Base-by-base conservation (phyloP, 2,329 filamentous ascomycete species). In the Decorospora gaudefroyi region DNA sequence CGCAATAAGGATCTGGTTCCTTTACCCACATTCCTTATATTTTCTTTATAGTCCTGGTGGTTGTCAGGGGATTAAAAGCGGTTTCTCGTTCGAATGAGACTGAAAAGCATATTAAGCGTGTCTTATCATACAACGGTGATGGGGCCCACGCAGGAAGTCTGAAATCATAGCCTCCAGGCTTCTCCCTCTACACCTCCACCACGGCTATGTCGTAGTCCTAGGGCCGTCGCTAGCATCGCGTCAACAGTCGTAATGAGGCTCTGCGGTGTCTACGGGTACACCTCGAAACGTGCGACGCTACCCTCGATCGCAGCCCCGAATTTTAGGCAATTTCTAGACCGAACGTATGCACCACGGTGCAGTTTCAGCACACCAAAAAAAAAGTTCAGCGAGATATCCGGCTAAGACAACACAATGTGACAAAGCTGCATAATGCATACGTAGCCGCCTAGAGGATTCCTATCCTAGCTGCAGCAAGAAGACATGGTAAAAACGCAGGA, bases 321-420 rank as follows among this genome's bases (percentile, higher is more conserved):
- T 15, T 13, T n/a, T 21, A 15, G 22, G 22, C 18, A 33, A 15
- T 43, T 22, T 36, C n/a, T n/a, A 11, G 19, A 42, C 15, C 16
- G 21, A 15, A 22, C 32, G 15, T 19, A 32, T 42, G 39, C 44
- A 37, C 38, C 13, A 43, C 22, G 30, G 29, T 26, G 25, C 33
- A 27, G 6, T 33, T 30, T 32, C 18, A 30, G 37, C 37, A 45
- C 46, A 34, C 31, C 9, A 22, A 32, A 30, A 37, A 33, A 32
- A 27, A n/a, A n/a, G n/a, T 39, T 37, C 46, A 49, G 49, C 31
- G 41, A 28, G n/a, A 17, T 10, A 23, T 22, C 31, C 30, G 39
- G 23, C 17, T 33, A 33, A 42, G 50, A 47, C 52, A 55, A 38
- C 53, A 42, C 55, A 58, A 51, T 60, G 59, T 62, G 59, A 62